Conservation (phyloP, 352 stramenopile genomes). For the Globisporangium barbulae region DNA sequence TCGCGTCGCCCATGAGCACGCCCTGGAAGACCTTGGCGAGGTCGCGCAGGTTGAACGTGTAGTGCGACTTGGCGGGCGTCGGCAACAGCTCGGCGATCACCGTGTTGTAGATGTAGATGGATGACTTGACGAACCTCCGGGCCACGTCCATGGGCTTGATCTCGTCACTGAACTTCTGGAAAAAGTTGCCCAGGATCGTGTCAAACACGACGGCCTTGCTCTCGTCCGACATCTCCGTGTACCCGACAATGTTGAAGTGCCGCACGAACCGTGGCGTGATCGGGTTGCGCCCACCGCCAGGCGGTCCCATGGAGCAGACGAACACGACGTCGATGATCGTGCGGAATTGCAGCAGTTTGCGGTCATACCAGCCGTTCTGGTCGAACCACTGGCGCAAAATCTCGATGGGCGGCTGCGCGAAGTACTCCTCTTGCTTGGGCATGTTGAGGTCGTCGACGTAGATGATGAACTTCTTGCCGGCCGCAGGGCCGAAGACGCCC, state of each 20-base stretch:
- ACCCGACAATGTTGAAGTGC: slow-evolving; percentile 86
- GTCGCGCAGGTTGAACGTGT: slow-evolving; percentile 89
- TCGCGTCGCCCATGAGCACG: slow-evolving; percentile 77
- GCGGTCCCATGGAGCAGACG: slow-evolving; percentile 80
- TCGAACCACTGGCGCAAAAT: slow-evolving; percentile 94
- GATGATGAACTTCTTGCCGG: slow-evolving; percentile 91
- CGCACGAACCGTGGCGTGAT: slow-evolving; percentile 79
- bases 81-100: slow-evolving; percentile 77
- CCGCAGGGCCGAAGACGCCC: slow-evolving; percentile 89
- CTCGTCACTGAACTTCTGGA: slow-evolving; percentile 65
- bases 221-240: slow-evolving; percentile 81
- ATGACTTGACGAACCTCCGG: slow-evolving; percentile 59
- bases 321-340: slow-evolving; percentile 90
- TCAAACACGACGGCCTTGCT: slow-evolving; percentile 84
- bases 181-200: slow-evolving; percentile 75
- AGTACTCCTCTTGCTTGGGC: slow-evolving; percentile 93
- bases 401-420: slow-evolving; percentile 94
- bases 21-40: slow-evolving; percentile 87
- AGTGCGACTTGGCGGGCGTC: slow-evolving; percentile 83
- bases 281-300: slow-evolving; percentile 71
- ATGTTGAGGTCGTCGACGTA: slow-evolving; percentile 96
- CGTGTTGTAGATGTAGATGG: slow-evolving; percentile 83
- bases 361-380: slow-evolving; percentile 94
- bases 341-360: slow-evolving; percentile 89
- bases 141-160: slow-evolving; percentile 55